A percentile compares a stretch with the other conserved stretches of the same genome.
Evolutionary conservation across 768 basidiomycete genomes (phyloP).

Genomic region (Suillus spraguei): DNA sequence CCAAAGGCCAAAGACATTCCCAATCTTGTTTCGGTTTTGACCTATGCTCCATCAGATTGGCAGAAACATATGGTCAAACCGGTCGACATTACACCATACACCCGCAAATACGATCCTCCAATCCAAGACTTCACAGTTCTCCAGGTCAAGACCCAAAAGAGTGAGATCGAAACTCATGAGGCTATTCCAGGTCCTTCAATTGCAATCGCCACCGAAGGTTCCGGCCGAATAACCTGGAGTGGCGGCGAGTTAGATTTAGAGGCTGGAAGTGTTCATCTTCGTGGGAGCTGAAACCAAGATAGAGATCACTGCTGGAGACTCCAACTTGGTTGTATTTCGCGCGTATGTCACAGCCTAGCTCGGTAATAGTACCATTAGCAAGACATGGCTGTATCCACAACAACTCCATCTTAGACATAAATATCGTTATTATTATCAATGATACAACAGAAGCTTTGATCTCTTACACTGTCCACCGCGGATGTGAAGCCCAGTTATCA

Average conservation of each 20-base stretch:
- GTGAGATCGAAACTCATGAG: conserved; percentile 55
- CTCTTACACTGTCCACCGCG: not conserved
- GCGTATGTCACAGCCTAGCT: conserved; percentile 27
- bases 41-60: conserved; percentile 75
- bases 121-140: conserved; percentile 93
- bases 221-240: conserved; percentile 57
- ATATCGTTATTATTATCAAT: not conserved
- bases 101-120: conserved; percentile 84
- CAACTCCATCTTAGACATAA: not conserved
- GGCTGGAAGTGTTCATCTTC: conserved; percentile 80
- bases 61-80: conserved; percentile 73
- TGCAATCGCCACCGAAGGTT: conserved; percentile 72
- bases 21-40: conserved; percentile 85
- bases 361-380: too few relatives aligned
- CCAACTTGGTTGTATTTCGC: conserved; percentile 27
- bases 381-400: not conserved
- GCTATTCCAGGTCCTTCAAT: conserved; percentile 85
- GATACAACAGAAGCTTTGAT: not conserved
- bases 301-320: conserved; percentile 41
- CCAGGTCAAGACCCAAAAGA: conserved; percentile 49
- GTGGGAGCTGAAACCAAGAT: conserved; percentile 72
- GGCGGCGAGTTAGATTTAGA: conserved; percentile 42
- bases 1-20: conserved; percentile 95
- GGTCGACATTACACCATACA: conserved; percentile 22
- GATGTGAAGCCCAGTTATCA: not conserved